Evolutionary conservation across 768 basidiomycete genomes (phyloP), one percentile per base, ranked within the genome.

Genomic region (Russula sp.): DNA sequence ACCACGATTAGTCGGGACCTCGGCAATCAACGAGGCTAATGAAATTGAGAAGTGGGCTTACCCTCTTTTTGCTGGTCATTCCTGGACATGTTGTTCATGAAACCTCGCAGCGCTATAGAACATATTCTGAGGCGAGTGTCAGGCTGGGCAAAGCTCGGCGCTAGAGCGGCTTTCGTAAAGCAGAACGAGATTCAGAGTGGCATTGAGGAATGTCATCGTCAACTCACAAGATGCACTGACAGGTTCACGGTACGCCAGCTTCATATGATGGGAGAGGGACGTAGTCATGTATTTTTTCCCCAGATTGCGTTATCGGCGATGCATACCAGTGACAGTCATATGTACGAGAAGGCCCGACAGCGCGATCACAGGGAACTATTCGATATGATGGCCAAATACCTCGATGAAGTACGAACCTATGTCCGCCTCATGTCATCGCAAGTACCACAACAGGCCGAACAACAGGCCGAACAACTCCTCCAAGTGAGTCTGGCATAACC

Each of bases 101-200:
- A 8, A 46, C 38, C 43, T 63, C 16, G 9, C 34, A 63, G 62
- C 9, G 25, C 47, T 2, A 48, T 63, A 6, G 52, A 59, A 45
- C 39, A 13, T 10, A 54, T 63, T 29, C 47, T 54, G 8, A 11
- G 14, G 16, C 51, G 47, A 42, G 46, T 59, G 16, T 20, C n/a
- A 9, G 41, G 18, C 11, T 63, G 62, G 62, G 52, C 32, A 16
- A 7, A 3, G 6, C 48, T 59, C 16, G 4, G 34, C 22, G 18
- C 54, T 7, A 10, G 2, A 16, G 13, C 25, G 2, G 39, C 25
- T 57, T 75, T 79, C 65, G 49, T 77, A 16, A 68, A 69, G 45
- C 76, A 75, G 64, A 59, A 69, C 22, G 77, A 77, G 52, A 76
- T 80, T n/a, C 74, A 73, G 59, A 69, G 75, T 38, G 77, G 75